Evolutionary conservation across 441 rosid genomes (phyloP).

Genomic region (Metrosideros polymorpha): DNA sequence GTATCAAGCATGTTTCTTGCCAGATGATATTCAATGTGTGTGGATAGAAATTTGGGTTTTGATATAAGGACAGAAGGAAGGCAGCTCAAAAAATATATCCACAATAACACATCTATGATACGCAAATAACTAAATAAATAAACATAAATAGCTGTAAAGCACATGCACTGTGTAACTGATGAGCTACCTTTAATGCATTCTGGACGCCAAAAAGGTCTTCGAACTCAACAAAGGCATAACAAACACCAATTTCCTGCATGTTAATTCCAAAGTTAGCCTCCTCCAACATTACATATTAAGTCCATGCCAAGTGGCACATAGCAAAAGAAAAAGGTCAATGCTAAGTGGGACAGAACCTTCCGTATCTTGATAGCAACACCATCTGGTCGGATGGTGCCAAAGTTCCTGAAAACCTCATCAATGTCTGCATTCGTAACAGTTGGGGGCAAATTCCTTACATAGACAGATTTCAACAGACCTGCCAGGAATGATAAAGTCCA

Average conservation of each 20-base stretch:
- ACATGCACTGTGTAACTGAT: not conserved
- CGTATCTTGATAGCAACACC: constrained; percentile 66
- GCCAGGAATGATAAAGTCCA: constrained; percentile 8
- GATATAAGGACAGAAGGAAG: not conserved
- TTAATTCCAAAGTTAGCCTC: constrained; percentile 11
- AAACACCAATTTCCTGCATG: constrained; percentile 52
- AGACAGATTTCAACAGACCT: constrained; percentile 60
- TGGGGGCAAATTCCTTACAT: constrained; percentile 67
- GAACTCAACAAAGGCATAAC: constrained; percentile 77
- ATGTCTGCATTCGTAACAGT: constrained; percentile 51
- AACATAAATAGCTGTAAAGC: not conserved
- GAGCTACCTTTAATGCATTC: constrained; percentile 55
- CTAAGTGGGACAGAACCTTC: constrained; percentile 22
- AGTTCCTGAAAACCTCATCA: constrained; percentile 56
- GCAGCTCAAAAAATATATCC: not conserved
- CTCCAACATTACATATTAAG: not conserved
- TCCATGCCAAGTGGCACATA: not conserved
- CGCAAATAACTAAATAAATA: not conserved
- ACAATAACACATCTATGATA: not conserved
- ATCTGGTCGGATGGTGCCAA: constrained; percentile 62
- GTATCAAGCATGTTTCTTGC: not conserved
- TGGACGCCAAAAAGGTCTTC: constrained; percentile 58
- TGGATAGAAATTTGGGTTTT: not conserved
- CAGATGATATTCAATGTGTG: not conserved
- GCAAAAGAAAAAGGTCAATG: not conserved